These are phyloP conservation scores for Lentinula raphanica DNA, from an alignment of 768 basidiomycete genomes.

Conservation along the genomic window DNA sequence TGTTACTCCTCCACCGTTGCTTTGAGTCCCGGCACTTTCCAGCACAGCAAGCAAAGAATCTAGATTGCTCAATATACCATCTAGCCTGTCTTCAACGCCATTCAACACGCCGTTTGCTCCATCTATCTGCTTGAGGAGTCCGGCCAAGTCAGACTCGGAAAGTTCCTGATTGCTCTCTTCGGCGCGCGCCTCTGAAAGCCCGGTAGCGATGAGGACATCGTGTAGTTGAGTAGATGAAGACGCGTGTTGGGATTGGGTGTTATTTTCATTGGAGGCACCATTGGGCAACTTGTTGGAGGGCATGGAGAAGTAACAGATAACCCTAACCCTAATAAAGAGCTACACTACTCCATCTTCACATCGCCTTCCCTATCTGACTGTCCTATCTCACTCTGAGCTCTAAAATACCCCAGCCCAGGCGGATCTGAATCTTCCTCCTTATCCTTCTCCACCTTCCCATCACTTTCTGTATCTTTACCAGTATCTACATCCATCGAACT, in stretches of 20 bases:
- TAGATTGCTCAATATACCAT: neutral
- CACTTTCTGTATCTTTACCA: neutral
- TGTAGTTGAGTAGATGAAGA: neutral
- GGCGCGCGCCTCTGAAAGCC: neutral
- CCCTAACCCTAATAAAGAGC: no score
- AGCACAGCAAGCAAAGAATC: slow-evolving; percentile 3
- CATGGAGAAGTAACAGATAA: neutral
- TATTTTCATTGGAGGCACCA: neutral
- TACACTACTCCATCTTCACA: neutral
- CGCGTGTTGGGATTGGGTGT: neutral
- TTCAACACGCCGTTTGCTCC: neutral
- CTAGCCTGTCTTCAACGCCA: slow-evolving; percentile 6
- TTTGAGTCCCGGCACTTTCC: neutral
- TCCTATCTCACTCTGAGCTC: neutral
- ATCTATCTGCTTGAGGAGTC: slow-evolving; percentile 4
- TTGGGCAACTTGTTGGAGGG: no score
- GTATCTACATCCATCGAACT: slow-evolving; percentile 16
- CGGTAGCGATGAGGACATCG: neutral
- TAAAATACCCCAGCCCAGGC: neutral
- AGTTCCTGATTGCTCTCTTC: neutral
- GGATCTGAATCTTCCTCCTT: neutral
- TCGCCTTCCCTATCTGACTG: neutral
- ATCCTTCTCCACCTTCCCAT: neutral
- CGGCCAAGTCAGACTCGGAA: neutral
- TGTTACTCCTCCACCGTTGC: neutral